Base-by-base conservation (phyloP, 768 basidiomycete genomes). In the Pleurotus citrinopileatus region DNA sequence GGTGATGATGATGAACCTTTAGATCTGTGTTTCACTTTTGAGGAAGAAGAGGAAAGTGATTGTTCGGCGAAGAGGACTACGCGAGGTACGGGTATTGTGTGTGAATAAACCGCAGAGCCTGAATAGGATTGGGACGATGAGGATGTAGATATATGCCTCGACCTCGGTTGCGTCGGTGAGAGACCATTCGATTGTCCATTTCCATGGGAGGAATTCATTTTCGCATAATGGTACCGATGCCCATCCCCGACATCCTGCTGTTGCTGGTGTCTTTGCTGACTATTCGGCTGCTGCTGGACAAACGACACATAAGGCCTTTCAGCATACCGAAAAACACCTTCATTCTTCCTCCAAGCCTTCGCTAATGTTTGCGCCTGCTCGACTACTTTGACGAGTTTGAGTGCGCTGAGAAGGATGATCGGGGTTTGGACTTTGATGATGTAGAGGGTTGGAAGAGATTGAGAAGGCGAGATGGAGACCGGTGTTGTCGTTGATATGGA, bases 291-390 rank as follows among this genome's bases (percentile, higher is more conserved):
- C 17, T 40, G 38, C 3, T 40, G 38, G 38, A 40, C 26, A 8
- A 44, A 44, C 7, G 43, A 27, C 1, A 44, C 43, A 44, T 44
- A 40, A 1, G 38, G 43, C 32, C 34, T 17, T 20, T 51, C 32
- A 1, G 48, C 48, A 36, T 36, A 51, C 8, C n/a, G 17, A 37
- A 51, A 51, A 8, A 64, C 60, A 22, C 73, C 58, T 29, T 60
- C 58, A 4, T 61, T 53, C 13, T 56, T 27, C 12, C 63, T 64
- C 69, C 68, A 73, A 0, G 59, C 22, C 25, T 61, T 57, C 0
- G 70, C 76, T 17, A 76, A 68, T 37, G 66, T 65, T 37, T 71
- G 67, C 0, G 75, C 76, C 17, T 72, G 67, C 40, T 78, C 72
- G 15, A 78, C 64, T 10, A 78, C 58, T 38, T 58, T 53, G n/a